Percentiles rank a stretch among this genome's conserved stretches.
phyloP scores from a whole-genome alignment of 345 rosid species.

The Geranium brycei region DNA sequence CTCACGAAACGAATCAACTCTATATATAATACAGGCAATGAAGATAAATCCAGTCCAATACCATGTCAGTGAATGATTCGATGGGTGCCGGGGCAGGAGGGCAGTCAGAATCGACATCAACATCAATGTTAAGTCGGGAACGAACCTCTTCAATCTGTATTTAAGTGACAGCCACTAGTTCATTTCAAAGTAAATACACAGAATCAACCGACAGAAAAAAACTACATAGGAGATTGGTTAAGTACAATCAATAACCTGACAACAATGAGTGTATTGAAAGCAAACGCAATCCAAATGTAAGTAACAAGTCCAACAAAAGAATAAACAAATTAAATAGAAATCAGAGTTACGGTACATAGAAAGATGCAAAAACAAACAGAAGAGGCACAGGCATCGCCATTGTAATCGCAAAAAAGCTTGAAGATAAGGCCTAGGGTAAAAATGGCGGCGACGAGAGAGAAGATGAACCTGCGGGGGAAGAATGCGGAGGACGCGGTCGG shows the following conservation, averaged over 20 bases:
- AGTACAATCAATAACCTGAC: not conserved
- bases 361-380: too few relatives aligned
- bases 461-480: slow-evolving; percentile 12
- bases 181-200: too few relatives aligned
- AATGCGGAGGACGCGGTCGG: slow-evolving; percentile 32
- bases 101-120: slow-evolving; percentile 18
- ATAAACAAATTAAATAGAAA: not conserved
- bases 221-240: not conserved
- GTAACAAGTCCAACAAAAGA: not conserved
- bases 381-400: too few relatives aligned
- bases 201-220: not conserved
- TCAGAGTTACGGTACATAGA: not conserved
- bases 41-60: not conserved
- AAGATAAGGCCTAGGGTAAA: not conserved
- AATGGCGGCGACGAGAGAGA: not conserved
- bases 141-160: slow-evolving; percentile 27
- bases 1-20: not conserved
- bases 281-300: not conserved
- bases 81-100: slow-evolving; percentile 22
- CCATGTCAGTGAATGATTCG: slow-evolving; percentile 31
- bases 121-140: slow-evolving; percentile 22
- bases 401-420: too few relatives aligned
- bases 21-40: not conserved
- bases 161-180: not conserved
- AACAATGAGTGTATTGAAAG: not conserved